phyloP scores from a whole-genome alignment of 257 asterid genomes.

The Scutellaria barbata region DNA sequence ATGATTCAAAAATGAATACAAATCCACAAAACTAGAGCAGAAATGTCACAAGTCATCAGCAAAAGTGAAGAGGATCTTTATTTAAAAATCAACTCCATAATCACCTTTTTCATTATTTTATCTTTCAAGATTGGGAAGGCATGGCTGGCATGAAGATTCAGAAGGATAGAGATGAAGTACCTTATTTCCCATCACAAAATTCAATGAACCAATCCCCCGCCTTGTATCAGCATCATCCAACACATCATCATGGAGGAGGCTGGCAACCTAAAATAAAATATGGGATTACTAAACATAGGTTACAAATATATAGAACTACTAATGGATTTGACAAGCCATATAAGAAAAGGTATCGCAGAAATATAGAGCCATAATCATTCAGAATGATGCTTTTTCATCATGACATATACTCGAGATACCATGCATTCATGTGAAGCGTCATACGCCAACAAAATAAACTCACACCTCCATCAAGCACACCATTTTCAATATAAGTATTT shows the following conservation, averaged over 20 bases:
- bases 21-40: not conserved
- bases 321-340: constrained; percentile 13
- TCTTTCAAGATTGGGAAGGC: not conserved
- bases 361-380: not conserved
- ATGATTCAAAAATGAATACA: not conserved
- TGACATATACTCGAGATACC: too few species aligned
- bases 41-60: not conserved
- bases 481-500: constrained; percentile 3
- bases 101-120: not conserved
- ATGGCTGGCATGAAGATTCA: not conserved
- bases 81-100: not conserved
- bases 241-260: constrained; percentile 99
- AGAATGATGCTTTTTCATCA: not conserved
- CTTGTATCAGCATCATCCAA: constrained; percentile 98
- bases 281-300: constrained; percentile 20
- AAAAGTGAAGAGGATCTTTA: not conserved
- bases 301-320: constrained; percentile 6
- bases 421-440: constrained; percentile 4
- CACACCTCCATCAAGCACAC: not conserved
- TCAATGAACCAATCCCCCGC: constrained; percentile 86
- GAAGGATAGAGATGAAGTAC: constrained; percentile 43
- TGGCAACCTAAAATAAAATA: constrained; percentile 71
- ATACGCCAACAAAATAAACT: not conserved
- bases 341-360: not conserved
- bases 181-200: constrained; percentile 95